A percentile compares a stretch with the other conserved stretches of the same genome.
phyloP scores from a whole-genome alignment of 2,329 filamentous ascomycete species.

The Cytospora schulzeri region DNA sequence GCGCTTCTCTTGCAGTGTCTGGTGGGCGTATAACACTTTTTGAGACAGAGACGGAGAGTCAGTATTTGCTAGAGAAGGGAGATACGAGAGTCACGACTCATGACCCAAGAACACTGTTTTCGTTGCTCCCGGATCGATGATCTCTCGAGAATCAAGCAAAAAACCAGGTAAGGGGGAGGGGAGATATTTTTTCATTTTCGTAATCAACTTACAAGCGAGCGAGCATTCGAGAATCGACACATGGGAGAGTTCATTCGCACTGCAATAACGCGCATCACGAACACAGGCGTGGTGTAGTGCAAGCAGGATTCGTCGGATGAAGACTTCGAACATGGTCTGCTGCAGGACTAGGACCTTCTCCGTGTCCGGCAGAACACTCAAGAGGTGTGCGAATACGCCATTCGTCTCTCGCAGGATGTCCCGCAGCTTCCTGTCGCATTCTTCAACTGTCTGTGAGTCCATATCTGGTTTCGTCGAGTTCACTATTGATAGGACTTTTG shows the following conservation, averaged over 20 bases:
- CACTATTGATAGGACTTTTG: slow-evolving; percentile 28
- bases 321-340: slow-evolving; percentile 29
- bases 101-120: no score
- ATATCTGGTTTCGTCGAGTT: slow-evolving; percentile 32
- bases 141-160: no score
- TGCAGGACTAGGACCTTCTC: slow-evolving; percentile 20
- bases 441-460: slow-evolving; percentile 42
- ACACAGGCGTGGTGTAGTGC: slow-evolving; percentile 30
- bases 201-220: slow-evolving; percentile 19
- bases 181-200: no score
- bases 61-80: no score
- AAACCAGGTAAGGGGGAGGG: no score
- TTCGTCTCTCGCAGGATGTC: not conserved
- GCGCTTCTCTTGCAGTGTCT: slow-evolving; percentile 6
- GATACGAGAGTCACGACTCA: no score
- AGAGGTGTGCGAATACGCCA: not conserved
- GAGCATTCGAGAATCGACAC: slow-evolving; percentile 28
- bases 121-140: no score
- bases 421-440: slow-evolving; percentile 41
- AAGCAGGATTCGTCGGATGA: slow-evolving; percentile 32
- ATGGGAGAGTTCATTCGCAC: slow-evolving; percentile 20
- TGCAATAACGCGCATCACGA: slow-evolving; percentile 12
- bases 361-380: slow-evolving; percentile 1
- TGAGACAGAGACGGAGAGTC: no score
- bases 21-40: slow-evolving; percentile 31